Percentiles rank a stretch among this genome's conserved stretches.
These are phyloP conservation scores for Hsuehochloa calcarea DNA, from an alignment of 176 grass and related monocot genomes.

Conservation along the genomic window DNA sequence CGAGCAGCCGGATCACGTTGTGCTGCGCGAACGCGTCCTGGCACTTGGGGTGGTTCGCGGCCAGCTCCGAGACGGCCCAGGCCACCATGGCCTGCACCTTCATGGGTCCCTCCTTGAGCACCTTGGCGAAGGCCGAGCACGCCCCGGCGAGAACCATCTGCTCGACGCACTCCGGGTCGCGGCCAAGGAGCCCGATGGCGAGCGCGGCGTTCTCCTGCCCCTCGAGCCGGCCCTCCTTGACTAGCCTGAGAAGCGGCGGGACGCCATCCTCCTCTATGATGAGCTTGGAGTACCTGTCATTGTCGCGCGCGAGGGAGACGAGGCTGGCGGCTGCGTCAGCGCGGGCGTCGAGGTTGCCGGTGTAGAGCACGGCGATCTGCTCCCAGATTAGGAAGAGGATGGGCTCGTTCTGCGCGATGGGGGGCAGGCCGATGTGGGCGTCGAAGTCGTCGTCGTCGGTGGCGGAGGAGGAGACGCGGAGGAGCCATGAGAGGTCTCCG, in stretches of 20 bases:
- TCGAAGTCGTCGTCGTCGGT: slow-evolving; percentile 66
- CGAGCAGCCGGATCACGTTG: slow-evolving; percentile 74
- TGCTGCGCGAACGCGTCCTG: slow-evolving; percentile 84
- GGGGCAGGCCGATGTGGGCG: slow-evolving; percentile 74
- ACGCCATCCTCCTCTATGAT: slow-evolving; percentile 97
- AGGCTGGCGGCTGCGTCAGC: slow-evolving; percentile 87
- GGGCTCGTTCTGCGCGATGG: slow-evolving; percentile 99
- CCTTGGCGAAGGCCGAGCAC: slow-evolving; percentile 75
- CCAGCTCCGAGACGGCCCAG: slow-evolving; percentile 88
- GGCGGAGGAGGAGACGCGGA: slow-evolving; percentile 72
- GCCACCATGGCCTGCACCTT: slow-evolving; percentile 93
- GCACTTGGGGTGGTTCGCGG: slow-evolving; percentile 68
- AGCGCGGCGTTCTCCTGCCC: slow-evolving; percentile 82
- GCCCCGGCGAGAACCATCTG: slow-evolving; percentile 80
- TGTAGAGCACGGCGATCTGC: slow-evolving; percentile 92
- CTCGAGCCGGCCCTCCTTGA: slow-evolving; percentile 74
- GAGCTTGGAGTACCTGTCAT: slow-evolving; percentile 82
- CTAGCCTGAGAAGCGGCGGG: slow-evolving; percentile 66
- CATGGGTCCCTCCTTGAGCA: slow-evolving; percentile 90
- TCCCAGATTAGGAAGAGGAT: slow-evolving; percentile 99
- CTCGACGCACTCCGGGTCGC: slow-evolving; percentile 83
- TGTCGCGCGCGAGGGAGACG: slow-evolving; percentile 89
- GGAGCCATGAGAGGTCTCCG: slow-evolving; percentile 92
- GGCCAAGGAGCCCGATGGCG: slow-evolving; percentile 81
- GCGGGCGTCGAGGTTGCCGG: slow-evolving; percentile 76